Conservation (phyloP, 768 basidiomycete genomes). For the Trametes meyenii region DNA sequence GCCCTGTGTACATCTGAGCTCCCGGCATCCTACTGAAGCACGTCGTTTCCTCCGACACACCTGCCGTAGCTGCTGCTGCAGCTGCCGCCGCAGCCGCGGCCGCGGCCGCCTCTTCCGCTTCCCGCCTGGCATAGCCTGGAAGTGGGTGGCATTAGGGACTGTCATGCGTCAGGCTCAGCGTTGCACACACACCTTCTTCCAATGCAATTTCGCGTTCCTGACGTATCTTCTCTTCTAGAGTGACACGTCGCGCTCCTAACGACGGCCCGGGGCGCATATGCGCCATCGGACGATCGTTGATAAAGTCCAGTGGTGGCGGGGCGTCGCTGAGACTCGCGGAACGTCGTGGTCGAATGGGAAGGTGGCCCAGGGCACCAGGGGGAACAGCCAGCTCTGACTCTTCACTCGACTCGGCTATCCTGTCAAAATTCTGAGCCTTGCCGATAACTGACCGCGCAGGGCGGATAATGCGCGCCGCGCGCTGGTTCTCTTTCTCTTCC, state of each 20-base stretch:
- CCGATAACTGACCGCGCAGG: conserved; percentile 10
- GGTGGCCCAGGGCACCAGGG: conserved; percentile 35
- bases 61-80: conserved; percentile 22
- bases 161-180: conserved; percentile 12
- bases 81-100: conserved; percentile 34
- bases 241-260: conserved; percentile 44
- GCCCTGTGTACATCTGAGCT: conserved; percentile 24
- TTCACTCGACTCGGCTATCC: conserved; percentile 23
- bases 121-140: conserved; percentile 32
- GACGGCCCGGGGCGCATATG: conserved; percentile 47
- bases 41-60: conserved; percentile 15
- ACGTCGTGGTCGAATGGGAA: conserved; percentile 59
- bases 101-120: conserved; percentile 38
- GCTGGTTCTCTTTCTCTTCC: conserved; percentile 45
- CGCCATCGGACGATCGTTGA: conserved; percentile 6
- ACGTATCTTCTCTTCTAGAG: conserved; percentile 49
- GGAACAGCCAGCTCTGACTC: conserved; percentile 18
- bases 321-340: conserved; percentile 77
- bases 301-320: conserved; percentile 16
- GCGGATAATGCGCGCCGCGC: conserved; percentile 20
- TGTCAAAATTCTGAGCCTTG: conserved; percentile 29
- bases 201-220: conserved; percentile 38
- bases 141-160: neutral
- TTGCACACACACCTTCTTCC: conserved; percentile 43
- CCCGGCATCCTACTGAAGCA: neutral